Evolutionary conservation across 2,329 filamentous ascomycete species (phyloP).

Genomic region (Sporothrix variecibatus): DNA sequence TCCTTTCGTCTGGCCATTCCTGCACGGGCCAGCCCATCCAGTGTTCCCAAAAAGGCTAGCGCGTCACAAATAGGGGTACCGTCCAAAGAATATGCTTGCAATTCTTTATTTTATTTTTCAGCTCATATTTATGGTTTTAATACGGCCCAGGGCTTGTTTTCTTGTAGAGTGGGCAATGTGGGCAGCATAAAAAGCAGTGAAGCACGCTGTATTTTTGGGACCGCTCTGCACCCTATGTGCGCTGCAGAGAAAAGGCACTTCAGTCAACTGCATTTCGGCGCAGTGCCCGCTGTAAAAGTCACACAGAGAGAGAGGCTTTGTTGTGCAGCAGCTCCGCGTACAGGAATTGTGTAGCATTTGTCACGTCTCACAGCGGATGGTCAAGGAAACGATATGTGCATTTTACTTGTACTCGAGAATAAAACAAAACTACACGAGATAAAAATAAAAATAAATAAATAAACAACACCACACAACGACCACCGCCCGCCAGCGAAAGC

Average conservation of each 20-base stretch:
- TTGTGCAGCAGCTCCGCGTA: not conserved
- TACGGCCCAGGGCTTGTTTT: not conserved
- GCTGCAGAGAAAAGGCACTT: not conserved
- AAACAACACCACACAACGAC: not conserved
- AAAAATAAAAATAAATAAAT: conserved; percentile 13
- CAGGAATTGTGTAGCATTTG: conserved; percentile 3
- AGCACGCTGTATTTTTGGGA: not conserved
- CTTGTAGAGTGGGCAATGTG: conserved; percentile 5
- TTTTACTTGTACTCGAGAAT: not conserved
- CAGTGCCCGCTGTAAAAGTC: not conserved
- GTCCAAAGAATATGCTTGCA: not conserved
- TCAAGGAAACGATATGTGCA: not conserved
- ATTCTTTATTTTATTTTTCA: conserved; percentile 13
- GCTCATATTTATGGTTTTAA: conserved; percentile 15
- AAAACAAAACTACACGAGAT: not conserved
- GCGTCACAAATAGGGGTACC: not conserved
- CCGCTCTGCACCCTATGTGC: not conserved
- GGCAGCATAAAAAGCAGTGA: not conserved
- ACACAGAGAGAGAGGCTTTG: not conserved
- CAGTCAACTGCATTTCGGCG: not conserved
- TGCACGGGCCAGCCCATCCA: conserved; percentile 13
- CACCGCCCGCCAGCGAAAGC: not conserved
- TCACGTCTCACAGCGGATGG: not conserved
- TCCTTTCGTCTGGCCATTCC: conserved; percentile 20
- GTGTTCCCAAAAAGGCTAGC: not conserved